These are phyloP conservation scores for Hyphopichia burtonii DNA, from an alignment of 1,139 yeast genomes.

Conservation along the genomic window DNA sequence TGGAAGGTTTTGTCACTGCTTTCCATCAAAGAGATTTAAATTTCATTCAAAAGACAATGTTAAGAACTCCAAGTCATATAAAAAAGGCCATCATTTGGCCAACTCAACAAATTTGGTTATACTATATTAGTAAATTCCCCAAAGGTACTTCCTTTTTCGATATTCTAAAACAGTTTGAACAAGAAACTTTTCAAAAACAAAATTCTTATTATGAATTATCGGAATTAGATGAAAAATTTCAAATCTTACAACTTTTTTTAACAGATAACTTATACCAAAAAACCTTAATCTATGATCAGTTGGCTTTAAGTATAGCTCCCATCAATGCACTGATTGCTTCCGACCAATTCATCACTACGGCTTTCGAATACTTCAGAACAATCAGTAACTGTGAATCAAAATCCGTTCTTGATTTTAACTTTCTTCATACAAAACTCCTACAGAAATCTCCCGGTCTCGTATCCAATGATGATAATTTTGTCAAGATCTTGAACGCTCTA, in stretches of 20 bases:
- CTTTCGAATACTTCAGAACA: slow-evolving; percentile 33
- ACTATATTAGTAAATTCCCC: slow-evolving; percentile 56
- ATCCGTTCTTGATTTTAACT: slow-evolving; percentile 43
- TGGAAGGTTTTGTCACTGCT: slow-evolving; percentile 65
- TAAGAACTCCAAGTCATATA: slow-evolving; percentile 45
- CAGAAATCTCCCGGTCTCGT: slow-evolving; percentile 18
- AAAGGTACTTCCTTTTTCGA: slow-evolving; percentile 42
- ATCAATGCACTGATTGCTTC: slow-evolving; percentile 31
- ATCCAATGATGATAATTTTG: slow-evolving; percentile 21
- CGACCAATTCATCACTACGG: slow-evolving; percentile 23
- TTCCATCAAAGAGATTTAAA: slow-evolving; percentile 42
- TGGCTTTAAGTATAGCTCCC: slow-evolving; percentile 62
- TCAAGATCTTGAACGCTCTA: slow-evolving; percentile 45
- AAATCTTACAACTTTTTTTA: slow-evolving; percentile 46
- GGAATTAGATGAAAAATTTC: slow-evolving; percentile 43
- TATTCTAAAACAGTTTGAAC: slow-evolving; percentile 48
- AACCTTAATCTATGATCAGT: slow-evolving; percentile 50
- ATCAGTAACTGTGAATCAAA: slow-evolving; percentile 39
- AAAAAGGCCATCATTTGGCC: slow-evolving; percentile 70
- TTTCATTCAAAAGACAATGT: slow-evolving; percentile 44
- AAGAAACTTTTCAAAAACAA: slow-evolving; percentile 21
- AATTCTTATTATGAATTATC: slow-evolving; percentile 37
- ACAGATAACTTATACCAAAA: slow-evolving; percentile 23
- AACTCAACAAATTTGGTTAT: slow-evolving; percentile 59
- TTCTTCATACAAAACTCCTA: slow-evolving; percentile 33